phyloP scores from a whole-genome alignment of 2,329 filamentous ascomycete genomes.

The Venturia oleaginea region DNA sequence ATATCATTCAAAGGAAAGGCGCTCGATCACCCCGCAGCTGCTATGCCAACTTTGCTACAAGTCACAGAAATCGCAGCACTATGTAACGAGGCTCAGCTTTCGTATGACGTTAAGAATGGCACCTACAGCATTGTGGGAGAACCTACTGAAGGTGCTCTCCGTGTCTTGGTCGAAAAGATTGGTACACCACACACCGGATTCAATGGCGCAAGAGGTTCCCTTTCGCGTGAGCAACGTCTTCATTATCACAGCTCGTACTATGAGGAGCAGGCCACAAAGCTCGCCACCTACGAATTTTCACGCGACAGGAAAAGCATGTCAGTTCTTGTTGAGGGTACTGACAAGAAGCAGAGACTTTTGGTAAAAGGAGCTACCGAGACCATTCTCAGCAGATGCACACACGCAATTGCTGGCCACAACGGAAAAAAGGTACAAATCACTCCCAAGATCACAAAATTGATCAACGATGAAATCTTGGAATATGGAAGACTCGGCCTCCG shows the following conservation, averaged over 20 bases:
- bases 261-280: slow-evolving; percentile 61
- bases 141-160: slow-evolving; percentile 86
- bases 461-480: slow-evolving; percentile 72
- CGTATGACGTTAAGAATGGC: slow-evolving; percentile 68
- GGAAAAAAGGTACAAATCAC: slow-evolving; percentile 69
- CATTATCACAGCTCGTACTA: slow-evolving; percentile 81
- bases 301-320: slow-evolving; percentile 99
- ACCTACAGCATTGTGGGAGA: slow-evolving; percentile 81
- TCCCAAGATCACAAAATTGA: slow-evolving; percentile 56
- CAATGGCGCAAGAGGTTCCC: slow-evolving; percentile 43
- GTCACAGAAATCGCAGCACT: slow-evolving; percentile 63
- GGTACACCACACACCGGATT: slow-evolving; percentile 62
- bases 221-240: slow-evolving; percentile 51
- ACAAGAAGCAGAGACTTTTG: slow-evolving; percentile 63
- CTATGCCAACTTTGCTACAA: slow-evolving; percentile 69
- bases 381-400: slow-evolving; percentile 83
- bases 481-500: slow-evolving; percentile 90
- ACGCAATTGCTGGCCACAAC: slow-evolving; percentile 65
- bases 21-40: slow-evolving; percentile 57
- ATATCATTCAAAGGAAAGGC: slow-evolving; percentile 61
- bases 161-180: slow-evolving; percentile 88
- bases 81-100: slow-evolving; percentile 81
- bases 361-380: slow-evolving; percentile 97
- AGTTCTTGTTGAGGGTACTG: slow-evolving; percentile 57
- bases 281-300: slow-evolving; percentile 93